These are phyloP conservation scores for Suillus subluteus DNA, from an alignment of 768 basidiomycete species.

Conservation along the genomic window DNA sequence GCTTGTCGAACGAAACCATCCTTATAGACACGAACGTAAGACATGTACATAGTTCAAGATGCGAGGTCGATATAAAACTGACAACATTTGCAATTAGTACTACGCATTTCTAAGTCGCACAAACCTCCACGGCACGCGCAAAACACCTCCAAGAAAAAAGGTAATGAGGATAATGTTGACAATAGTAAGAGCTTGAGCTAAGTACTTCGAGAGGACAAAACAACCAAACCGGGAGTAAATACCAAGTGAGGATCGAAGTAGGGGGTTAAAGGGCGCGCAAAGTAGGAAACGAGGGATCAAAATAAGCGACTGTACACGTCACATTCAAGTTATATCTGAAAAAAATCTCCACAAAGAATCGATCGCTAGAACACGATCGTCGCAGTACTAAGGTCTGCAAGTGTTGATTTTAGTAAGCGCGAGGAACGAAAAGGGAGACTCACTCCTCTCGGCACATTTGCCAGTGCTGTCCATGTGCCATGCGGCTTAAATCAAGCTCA, in stretches of 20 bases:
- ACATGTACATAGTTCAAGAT: too few relatives aligned
- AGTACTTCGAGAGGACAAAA: background rate
- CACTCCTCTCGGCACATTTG: background rate
- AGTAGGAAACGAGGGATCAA: background rate
- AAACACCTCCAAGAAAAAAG: background rate
- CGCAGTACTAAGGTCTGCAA: background rate
- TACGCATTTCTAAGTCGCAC: background rate
- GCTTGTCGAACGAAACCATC: too few relatives aligned
- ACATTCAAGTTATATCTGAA: too few relatives aligned
- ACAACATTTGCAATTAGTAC: too few relatives aligned
- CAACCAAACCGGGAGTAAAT: background rate
- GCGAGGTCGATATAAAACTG: background rate
- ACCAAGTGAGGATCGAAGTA: background rate
- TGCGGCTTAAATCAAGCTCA: too few relatives aligned
- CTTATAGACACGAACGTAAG: too few relatives aligned
- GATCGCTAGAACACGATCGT: too few relatives aligned
- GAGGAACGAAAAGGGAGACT: background rate
- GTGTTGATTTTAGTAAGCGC: background rate
- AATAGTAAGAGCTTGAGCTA: background rate
- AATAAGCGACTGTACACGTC: background rate
- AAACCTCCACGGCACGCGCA: too few relatives aligned
- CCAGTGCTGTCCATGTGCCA: too few relatives aligned
- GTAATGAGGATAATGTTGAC: background rate
- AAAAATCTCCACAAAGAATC: too few relatives aligned
- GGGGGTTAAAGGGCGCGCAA: too few relatives aligned